Evolutionary conservation across 352 stramenopile species (phyloP), one percentile per base, ranked within the genome.

Genomic region (Phytophthora constricta): DNA sequence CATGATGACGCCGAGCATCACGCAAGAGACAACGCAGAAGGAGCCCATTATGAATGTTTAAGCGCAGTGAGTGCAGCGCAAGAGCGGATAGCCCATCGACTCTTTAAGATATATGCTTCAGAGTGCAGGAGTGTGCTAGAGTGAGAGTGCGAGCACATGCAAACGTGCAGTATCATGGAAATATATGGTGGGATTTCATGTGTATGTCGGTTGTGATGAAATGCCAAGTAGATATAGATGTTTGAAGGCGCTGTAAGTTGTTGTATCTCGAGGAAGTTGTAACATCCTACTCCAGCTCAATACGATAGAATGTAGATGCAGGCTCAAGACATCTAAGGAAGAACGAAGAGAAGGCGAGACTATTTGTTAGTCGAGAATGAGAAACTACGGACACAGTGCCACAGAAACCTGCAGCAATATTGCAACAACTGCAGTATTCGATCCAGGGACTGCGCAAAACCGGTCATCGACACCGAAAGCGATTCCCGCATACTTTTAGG

Each of bases 1-100:
- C 26, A 70, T 70, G 62, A 50, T 61, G 13, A 54, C 33, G 16
- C 55, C 62, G 4, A 47, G 41, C 41, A 23, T 20, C n/a, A 47
- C 41, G 17, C 14, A 8, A 10, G 41, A 47, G 16, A 8, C 41
- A 47, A n/a, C 17, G 11, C 41, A 20, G 19, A 47, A 47, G 19
- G 41, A 47, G 41, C 41, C 62, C 37, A 14, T 50, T 61, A 50
- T 70, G 50, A 63, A 50, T 43, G 42, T 31, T 53, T 48, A 25
- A 47, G 3, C 42, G 52, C 49, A 13, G 31, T 13, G 3, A 23
- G 14, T 37, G 31, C 31, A 11, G 31, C 31, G 7, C 0, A 13
- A 37, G 13, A 7, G 31, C 19, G 17, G 41, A 22, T 23, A 47
- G 16, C 41, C 41, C 37, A 19, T 17, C 41, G 41, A 47, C 41